phyloP scores from a whole-genome alignment of 2,329 filamentous ascomycete genomes.

The Aspergillus viridinutans region DNA sequence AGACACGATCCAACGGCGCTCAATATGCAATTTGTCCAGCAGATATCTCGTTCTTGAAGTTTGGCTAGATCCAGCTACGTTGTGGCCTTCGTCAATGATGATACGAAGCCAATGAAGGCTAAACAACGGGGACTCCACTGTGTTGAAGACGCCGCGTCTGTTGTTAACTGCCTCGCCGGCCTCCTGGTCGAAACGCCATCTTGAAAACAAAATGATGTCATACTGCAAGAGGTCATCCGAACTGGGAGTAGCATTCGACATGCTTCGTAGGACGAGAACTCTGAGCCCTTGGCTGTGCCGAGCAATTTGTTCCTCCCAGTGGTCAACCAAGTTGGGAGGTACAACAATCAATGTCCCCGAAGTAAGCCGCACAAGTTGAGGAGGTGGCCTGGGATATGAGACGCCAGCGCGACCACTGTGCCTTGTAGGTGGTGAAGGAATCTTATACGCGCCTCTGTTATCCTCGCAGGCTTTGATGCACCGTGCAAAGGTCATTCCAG shows the following conservation, averaged over 20 bases:
- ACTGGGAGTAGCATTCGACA: constrained; percentile 52
- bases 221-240: constrained; percentile 57
- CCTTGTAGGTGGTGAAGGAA: constrained; percentile 44
- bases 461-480: constrained; percentile 56
- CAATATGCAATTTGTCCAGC: constrained; percentile 53
- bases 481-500: constrained; percentile 49
- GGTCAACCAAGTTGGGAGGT: constrained; percentile 74
- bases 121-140: constrained; percentile 60
- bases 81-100: constrained; percentile 90
- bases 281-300: constrained; percentile 69
- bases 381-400: constrained; percentile 36
- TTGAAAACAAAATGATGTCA: constrained; percentile 76
- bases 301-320: constrained; percentile 76
- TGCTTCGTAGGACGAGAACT: constrained; percentile 59
- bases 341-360: constrained; percentile 72
- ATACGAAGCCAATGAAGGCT: constrained; percentile 78
- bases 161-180: constrained; percentile 51
- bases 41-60: constrained; percentile 57
- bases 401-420: constrained; percentile 40
- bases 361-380: constrained; percentile 56
- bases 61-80: constrained; percentile 63
- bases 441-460: constrained; percentile 58
- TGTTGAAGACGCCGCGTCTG: constrained; percentile 40
- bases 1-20: constrained; percentile 82
- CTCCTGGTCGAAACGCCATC: constrained; percentile 67